Base-by-base conservation (phyloP, 2,329 filamentous ascomycete genomes). In the Colletotrichum musicola region DNA sequence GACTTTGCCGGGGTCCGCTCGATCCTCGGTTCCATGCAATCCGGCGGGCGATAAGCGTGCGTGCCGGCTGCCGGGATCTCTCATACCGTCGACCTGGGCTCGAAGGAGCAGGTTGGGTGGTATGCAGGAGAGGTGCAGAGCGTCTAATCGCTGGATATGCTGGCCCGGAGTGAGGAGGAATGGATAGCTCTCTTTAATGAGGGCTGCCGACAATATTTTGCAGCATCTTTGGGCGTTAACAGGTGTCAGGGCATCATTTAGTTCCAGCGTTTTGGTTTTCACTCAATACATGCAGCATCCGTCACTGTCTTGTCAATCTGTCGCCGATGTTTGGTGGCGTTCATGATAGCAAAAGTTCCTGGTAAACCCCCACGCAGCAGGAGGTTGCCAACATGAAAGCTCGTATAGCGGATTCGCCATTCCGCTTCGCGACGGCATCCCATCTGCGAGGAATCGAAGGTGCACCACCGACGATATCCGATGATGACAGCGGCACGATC, bases 1-100 rank as follows among this genome's bases (percentile, higher is more conserved):
- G 59, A 70, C 6, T 72, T 72, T 62, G 69, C 71, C 13, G 67
- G 57, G 53, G 63, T 42, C 73, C 74, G 51, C 16, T 53, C 51
- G n/a, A 67, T 71, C 40, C 65, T 66, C 10, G 27, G 22, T 9
- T 53, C 38, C 25, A 65, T 69, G 46, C 50, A 59, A 42, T 46
- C 38, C 20, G 25, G 7, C 7, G 30, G 14, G n/a, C 12, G 51
- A 55, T 61, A 46, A 61, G 54, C 13, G 27, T n/a, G 18, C n/a
- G 16, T 16, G 20, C 14, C 22, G 0, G 47, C 30, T n/a, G 9
- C n/a, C 3, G 14, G 54, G 55, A 6, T 27, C 42, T 7, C 46
- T 51, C 56, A 25, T 7, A 12, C 66, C 62, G 55, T 16, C 44
- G 35, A 22, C 18, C 18, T 18, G 46, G 46, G 18, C 18, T 12